Conservation (phyloP, 2,329 filamentous ascomycete genomes). For the Hypoxylon sp. region DNA sequence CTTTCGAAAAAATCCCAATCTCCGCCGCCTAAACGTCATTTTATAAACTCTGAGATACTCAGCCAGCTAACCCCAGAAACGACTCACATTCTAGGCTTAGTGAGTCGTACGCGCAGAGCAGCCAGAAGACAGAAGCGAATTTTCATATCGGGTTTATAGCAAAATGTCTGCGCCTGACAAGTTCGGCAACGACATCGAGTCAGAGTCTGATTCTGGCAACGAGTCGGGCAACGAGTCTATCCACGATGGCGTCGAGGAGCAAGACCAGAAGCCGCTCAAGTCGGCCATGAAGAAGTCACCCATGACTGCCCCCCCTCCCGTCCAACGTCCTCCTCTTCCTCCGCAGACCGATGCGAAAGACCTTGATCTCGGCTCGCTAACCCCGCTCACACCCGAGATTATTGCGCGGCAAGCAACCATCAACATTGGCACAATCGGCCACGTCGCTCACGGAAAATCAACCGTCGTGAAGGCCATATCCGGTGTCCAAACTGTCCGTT, state of each 20-base stretch:
- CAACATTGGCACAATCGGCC: slow-evolving; percentile 98
- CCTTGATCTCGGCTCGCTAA: slow-evolving; percentile 84
- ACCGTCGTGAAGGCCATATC: slow-evolving; percentile 99
- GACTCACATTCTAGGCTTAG: not conserved
- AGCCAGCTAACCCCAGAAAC: not conserved
- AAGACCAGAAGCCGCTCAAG: slow-evolving; percentile 79
- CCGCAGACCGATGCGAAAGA: slow-evolving; percentile 94
- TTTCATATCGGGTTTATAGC: slow-evolving; percentile 15
- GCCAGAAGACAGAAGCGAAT: not conserved
- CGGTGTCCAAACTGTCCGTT: slow-evolving; percentile 97
- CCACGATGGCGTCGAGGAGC: slow-evolving; percentile 70
- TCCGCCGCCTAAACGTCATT: slow-evolving; percentile 43
- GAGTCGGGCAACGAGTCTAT: slow-evolving; percentile 71
- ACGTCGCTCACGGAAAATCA: slow-evolving; percentile 98
- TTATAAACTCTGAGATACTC: slow-evolving; percentile 9
- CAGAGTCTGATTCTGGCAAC: slow-evolving; percentile 74
- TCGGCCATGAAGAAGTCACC: slow-evolving; percentile 86
- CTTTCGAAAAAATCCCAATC: slow-evolving; percentile 47
- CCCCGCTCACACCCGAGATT: slow-evolving; percentile 93
- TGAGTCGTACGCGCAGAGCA: slow-evolving; percentile 2
- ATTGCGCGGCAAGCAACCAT: slow-evolving; percentile 98
- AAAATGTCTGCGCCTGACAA: slow-evolving; percentile 73
- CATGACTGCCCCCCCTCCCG: slow-evolving; percentile 69
- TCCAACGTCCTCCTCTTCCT: slow-evolving; percentile 71
- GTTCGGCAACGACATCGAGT: slow-evolving; percentile 80